A percentile compares a stretch with the other conserved stretches of the same genome.
These are phyloP conservation scores for Cercospora citrullina DNA, from an alignment of 2,329 filamentous ascomycete species.

Conservation along the genomic window DNA sequence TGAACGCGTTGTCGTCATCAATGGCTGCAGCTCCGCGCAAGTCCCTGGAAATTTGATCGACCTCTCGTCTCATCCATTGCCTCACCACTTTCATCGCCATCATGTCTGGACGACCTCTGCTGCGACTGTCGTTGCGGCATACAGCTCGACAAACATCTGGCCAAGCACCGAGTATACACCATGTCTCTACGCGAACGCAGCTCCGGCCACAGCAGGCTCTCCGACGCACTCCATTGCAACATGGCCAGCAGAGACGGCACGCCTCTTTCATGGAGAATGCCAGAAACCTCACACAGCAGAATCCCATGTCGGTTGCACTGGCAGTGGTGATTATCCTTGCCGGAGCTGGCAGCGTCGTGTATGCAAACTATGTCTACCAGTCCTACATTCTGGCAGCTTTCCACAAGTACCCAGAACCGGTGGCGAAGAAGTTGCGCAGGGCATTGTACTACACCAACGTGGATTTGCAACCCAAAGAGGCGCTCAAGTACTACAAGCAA, in stretches of 20 bases:
- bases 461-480: constrained; percentile 70
- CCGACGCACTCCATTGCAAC: constrained; percentile 17
- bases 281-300: constrained; percentile 40
- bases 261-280: constrained; percentile 32
- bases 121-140: constrained; percentile 28
- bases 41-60: constrained; percentile 12
- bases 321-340: constrained; percentile 39
- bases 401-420: constrained; percentile 64
- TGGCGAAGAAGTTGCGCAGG: constrained; percentile 75
- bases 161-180: constrained; percentile 24
- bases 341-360: constrained; percentile 44
- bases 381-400: constrained; percentile 51
- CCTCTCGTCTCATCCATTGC: background rate
- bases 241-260: constrained; percentile 25
- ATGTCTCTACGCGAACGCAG: constrained; percentile 16
- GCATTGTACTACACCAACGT: constrained; percentile 86
- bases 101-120: constrained; percentile 43
- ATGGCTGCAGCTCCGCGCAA: constrained; percentile 2
- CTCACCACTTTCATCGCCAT: constrained; percentile 10
- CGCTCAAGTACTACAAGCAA: constrained; percentile 79
- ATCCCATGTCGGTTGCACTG: constrained; percentile 44
- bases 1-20: constrained; percentile 16
- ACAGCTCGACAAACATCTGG: constrained; percentile 11
- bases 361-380: constrained; percentile 50
- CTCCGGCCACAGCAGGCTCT: constrained; percentile 14